Base-by-base conservation (phyloP, 164 flowering plant species). In the Vitis riparia region DNA sequence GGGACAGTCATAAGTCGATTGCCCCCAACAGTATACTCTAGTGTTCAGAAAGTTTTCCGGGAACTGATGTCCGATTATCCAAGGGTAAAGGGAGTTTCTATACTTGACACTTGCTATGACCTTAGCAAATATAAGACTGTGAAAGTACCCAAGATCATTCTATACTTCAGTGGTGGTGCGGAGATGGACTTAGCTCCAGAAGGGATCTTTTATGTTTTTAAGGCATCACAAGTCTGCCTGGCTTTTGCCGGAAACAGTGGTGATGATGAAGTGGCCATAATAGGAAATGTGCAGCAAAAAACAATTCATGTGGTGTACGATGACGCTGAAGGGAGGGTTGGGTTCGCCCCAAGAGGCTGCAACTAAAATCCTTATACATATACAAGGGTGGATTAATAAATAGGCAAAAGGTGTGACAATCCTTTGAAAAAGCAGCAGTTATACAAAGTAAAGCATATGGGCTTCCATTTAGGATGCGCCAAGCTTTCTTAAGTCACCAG, bases 41-140 rank as follows among this genome's bases (percentile, higher is more conserved):
- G 82, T 0, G 73, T 86, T 4, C 52, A 74, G n/a, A 3, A 74
- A 0, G 77, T 79, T 2, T 84, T 75, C 66, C 59, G 11, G 17
- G 12, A 74, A 55, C 47, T 1, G 11, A 89, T 91, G 96, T 49
- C 81, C 5, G 65, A 63, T 59, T 90, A 92, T 19, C 82, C 85
- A 19, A 30, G 32, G 32, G 75, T 84, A 6, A 55, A 75, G 10
- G 68, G 86, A 2, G 48, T 80, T 2, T 77, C 87, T 10, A 79
- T 88, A 15, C 77, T 90, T 3, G 97, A 92, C 70, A 88, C 93
- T 0, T 92, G 94, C 71, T 91, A 78, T 58, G 83, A 92, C 16
- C 66, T 90, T 3, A 78, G 75, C 48, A 60, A 55, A 0, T 73
- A 68, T 29, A 23, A 3, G 0, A 27, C 66, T 1, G 69, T 81